Evolutionary conservation across 2,329 filamentous ascomycete genomes (phyloP), one percentile per base, ranked within the genome.

Genomic region (Aspergillus neotritici): DNA sequence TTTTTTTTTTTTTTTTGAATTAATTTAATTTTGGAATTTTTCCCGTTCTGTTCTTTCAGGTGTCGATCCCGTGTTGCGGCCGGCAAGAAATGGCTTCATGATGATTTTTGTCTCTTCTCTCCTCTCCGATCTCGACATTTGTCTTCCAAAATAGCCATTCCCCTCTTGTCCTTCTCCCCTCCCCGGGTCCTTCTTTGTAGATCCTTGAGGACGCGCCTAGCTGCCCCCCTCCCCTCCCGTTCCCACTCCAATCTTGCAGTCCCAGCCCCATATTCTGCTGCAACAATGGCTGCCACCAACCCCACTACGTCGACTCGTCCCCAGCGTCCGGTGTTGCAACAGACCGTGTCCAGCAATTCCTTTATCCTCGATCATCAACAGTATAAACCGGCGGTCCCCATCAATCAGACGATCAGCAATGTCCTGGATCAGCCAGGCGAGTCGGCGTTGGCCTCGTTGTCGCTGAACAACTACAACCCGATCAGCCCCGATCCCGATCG

Each of bases 351-450:
- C 40, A 65, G 69, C 49, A 65, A 62, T 41, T 71, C 69, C 17
- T 70, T 70, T 55, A 66, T 74, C 31, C 66, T 71, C 33, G 71
- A 73, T 47, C 71, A 74, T 46, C 69, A 73, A 49, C 70, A 74
- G 45, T 74, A 74, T 51, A 70, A 69, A 41, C 65, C 67, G 6
- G 57, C 61, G 28, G 51, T 53, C 37, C 55, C 64, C 16, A 51
- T 63, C 37, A 62, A 46, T 40, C 62, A 62, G 44, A 68, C 51
- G 33, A 64, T 68, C 41, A 56, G 56, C 25, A 63, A 67, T 47
- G 57, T 69, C 13, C 58, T 69, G 13, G 59, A 57, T n/a, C 50
- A 47, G 30, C 50, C 60, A 8, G 35, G 49, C n/a, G 61, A 64
- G 16, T 44, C 54, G 7, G 40, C 50, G 12, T 42, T 50, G 5